Evolutionary conservation across 352 stramenopile species (phyloP).

Genomic region (Pythium chondricola): DNA sequence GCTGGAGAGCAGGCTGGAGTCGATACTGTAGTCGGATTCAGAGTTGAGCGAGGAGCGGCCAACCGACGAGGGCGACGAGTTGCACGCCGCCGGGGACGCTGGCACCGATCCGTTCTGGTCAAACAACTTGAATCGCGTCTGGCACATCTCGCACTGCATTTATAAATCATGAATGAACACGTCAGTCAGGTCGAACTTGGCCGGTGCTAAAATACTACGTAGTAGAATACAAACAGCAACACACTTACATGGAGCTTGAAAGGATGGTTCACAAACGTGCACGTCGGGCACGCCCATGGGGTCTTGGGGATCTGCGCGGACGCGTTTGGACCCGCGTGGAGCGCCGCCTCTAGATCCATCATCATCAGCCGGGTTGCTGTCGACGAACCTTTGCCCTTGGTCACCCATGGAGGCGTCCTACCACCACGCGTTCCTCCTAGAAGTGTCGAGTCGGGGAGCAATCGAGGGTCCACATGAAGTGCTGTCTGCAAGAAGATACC

Average conservation of each 20-base stretch:
- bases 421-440: conserved; percentile 17
- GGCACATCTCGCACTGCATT: conserved; percentile 27
- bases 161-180: neutral
- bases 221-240: neutral
- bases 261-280: conserved; percentile 60
- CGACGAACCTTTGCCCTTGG: conserved; percentile 20
- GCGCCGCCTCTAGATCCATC: conserved; percentile 48
- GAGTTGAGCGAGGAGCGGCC: neutral
- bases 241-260: conserved; percentile 50
- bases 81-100: neutral
- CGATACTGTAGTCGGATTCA: neutral
- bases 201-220: too few relatives aligned
- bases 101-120: too few relatives aligned
- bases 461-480: conserved; percentile 66
- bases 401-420: conserved; percentile 29
- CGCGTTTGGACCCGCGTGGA: conserved; percentile 31
- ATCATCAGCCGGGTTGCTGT: conserved; percentile 43
- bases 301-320: conserved; percentile 33
- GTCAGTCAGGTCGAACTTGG: too few relatives aligned
- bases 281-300: conserved; percentile 52
- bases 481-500: conserved; percentile 95
- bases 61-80: neutral
- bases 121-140: conserved; percentile 14
- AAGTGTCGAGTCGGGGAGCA: conserved; percentile 25
- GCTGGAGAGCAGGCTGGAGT: neutral